Conservation (phyloP, 805 yeast genomes). For the Metschnikowia aberdeeniae region DNA sequence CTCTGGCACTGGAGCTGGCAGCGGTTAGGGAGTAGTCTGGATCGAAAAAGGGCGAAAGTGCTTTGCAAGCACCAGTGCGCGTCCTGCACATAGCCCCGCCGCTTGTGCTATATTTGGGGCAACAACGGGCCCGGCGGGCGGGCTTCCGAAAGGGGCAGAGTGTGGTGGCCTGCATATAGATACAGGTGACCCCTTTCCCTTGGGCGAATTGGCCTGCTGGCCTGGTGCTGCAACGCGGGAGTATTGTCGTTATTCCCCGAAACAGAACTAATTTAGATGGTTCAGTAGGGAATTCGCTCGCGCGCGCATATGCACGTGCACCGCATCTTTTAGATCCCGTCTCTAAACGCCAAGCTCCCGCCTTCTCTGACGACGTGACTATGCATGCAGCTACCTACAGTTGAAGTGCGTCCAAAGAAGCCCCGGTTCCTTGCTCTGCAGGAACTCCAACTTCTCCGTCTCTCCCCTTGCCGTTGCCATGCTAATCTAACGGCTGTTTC, state of each 20-base stretch:
- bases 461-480: constrained; percentile 1
- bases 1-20: neutral
- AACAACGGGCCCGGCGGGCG: neutral
- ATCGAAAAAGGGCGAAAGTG: constrained; percentile 5
- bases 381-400: too few relatives aligned
- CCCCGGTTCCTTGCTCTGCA: neutral
- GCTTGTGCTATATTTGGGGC: neutral
- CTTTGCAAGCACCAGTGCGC: constrained; percentile 2
- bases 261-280: neutral
- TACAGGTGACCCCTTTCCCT: too few relatives aligned
- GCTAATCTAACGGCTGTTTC: neutral
- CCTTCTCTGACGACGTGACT: too few relatives aligned
- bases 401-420: neutral
- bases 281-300: neutral
- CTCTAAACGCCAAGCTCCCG: too few relatives aligned
- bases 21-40: neutral
- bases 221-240: neutral
- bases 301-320: constrained; percentile 1
- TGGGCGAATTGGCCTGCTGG: too few relatives aligned
- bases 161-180: too few relatives aligned
- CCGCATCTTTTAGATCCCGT: neutral
- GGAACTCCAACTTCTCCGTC: neutral
- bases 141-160: too few relatives aligned
- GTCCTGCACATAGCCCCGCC: constrained; percentile 1
- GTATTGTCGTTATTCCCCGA: neutral